A percentile compares a stretch with the other conserved stretches of the same genome.
These are phyloP conservation scores for Bisporella sp. DNA, from an alignment of 2,329 filamentous ascomycete species.

Conservation along the genomic window DNA sequence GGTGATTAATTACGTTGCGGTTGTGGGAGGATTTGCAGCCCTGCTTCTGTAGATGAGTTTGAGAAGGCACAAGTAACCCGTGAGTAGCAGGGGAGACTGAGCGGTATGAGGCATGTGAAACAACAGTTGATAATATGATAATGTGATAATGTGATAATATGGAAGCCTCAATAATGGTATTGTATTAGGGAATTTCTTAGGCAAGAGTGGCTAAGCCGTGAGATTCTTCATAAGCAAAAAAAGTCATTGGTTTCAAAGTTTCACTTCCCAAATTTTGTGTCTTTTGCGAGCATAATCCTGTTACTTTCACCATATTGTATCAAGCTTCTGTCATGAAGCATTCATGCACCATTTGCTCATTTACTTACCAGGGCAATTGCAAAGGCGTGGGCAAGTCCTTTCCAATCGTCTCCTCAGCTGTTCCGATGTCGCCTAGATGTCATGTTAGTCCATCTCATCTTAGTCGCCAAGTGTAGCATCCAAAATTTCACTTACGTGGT, in stretches of 20 bases:
- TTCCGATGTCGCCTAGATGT: conserved; percentile 56
- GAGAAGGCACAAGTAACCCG: too few relatives aligned
- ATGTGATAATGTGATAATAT: too few relatives aligned
- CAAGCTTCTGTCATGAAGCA: background rate
- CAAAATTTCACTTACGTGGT: conserved; percentile 41
- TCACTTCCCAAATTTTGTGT: too few relatives aligned
- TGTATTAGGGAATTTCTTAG: too few relatives aligned
- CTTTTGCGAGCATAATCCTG: too few relatives aligned
- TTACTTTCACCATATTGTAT: background rate
- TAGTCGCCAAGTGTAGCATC: background rate
- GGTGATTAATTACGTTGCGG: background rate
- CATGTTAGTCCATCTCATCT: conserved; percentile 12
- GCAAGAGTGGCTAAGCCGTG: too few relatives aligned
- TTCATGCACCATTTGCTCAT: background rate
- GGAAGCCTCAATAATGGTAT: too few relatives aligned
- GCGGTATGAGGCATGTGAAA: too few relatives aligned
- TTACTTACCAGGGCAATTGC: conserved; percentile 55
- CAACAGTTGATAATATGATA: too few relatives aligned
- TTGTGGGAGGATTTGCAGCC: background rate
- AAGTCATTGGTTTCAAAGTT: too few relatives aligned
- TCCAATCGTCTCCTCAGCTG: conserved; percentile 56
- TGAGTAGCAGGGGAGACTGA: too few relatives aligned
- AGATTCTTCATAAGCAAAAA: too few relatives aligned
- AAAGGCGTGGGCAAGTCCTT: conserved; percentile 55
- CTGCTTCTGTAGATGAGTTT: background rate